Evolutionary conservation across 2,329 filamentous ascomycete genomes (phyloP), one percentile per base, ranked within the genome.

Genomic region (Xenoacremonium recifei): DNA sequence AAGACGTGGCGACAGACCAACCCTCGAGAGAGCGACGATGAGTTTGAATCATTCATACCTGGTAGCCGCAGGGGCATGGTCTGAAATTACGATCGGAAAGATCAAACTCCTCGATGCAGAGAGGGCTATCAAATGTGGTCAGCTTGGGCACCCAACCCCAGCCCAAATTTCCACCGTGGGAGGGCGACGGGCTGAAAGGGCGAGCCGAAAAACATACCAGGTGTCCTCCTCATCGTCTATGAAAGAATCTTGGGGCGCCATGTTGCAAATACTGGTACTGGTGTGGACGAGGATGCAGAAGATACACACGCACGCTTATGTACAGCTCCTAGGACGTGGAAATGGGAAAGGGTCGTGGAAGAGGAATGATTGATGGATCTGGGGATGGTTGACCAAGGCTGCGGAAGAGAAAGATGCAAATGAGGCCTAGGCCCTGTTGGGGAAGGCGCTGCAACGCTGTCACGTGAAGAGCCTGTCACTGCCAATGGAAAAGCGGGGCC

Each of bases 21-120:
- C 7, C 7, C n/a, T n/a, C n/a, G n/a, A n/a, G 29, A 15, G 7
- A 31, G 7, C n/a, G n/a, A 31, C n/a, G n/a, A 31, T 4, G 27
- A 18, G 36, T 17, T n/a, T n/a, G n/a, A n/a, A 20, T 27, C 30
- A n/a, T 19, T 37, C 53, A 31, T 79, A 96, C 92, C 82, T 97
- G 92, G 62, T 99, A 99, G 48, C 93, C 93, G 64, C 93, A 99
- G 44, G 92, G 92, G 73, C 93, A 99, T 53, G 93, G 93, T 61
- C 86, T 84, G 69, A 99, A 99, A 70, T 95, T 96, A 66, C 89
- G 88, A 75, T 99, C 93, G 31, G 90, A 95, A 37, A 99, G 82
- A 69, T 99, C 95, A 63, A 99, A 95, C 73, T 99, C 95, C 71
- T 99, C 93, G 63, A 99, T 95, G 66, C 93, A 99, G 51, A 99